phyloP scores from a whole-genome alignment of 2,329 filamentous ascomycete genomes.

The Pezicula carpinea region DNA sequence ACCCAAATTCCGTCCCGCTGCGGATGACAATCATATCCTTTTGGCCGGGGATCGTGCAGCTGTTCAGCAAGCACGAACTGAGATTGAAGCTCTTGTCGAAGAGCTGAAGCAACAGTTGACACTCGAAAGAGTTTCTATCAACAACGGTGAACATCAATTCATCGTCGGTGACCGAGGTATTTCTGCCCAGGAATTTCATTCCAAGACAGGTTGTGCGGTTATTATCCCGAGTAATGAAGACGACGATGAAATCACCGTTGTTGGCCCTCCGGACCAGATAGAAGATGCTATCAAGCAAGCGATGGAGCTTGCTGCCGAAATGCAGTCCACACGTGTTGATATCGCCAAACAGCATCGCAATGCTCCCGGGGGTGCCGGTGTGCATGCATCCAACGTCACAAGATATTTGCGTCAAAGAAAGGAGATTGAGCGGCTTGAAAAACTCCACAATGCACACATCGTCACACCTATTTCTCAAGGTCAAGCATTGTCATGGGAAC shows the following conservation, averaged over 20 bases:
- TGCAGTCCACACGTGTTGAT: conserved; percentile 81
- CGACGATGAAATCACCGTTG: conserved; percentile 79
- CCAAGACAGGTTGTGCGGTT: conserved; percentile 85
- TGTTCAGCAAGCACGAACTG: conserved; percentile 72
- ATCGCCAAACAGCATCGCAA: conserved; percentile 74
- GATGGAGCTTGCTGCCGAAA: conserved; percentile 81
- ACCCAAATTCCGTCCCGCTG: conserved; percentile 65
- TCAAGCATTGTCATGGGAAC: conserved; percentile 74
- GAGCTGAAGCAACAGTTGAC: conserved; percentile 72
- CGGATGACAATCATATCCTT: conserved; percentile 72
- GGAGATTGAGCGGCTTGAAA: conserved; percentile 79
- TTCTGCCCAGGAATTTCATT: conserved; percentile 79
- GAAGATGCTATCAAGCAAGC: conserved; percentile 74
- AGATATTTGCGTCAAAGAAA: conserved; percentile 80
- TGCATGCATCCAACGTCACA: conserved; percentile 80
- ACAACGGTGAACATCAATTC: conserved; percentile 87
- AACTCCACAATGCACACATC: conserved; percentile 78
- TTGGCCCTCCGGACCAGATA: conserved; percentile 73
- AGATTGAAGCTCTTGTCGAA: conserved; percentile 74
- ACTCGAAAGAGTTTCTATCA: conserved; percentile 74
- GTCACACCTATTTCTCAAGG: conserved; percentile 70
- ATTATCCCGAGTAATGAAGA: conserved; percentile 72
- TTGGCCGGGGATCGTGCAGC: conserved; percentile 81
- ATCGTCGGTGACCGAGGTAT: conserved; percentile 82
- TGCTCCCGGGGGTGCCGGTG: conserved; percentile 65